These are phyloP conservation scores for Neurospora tetrasperma DNA, from an alignment of 495 filamentous ascomycete genomes.

Conservation along the genomic window DNA sequence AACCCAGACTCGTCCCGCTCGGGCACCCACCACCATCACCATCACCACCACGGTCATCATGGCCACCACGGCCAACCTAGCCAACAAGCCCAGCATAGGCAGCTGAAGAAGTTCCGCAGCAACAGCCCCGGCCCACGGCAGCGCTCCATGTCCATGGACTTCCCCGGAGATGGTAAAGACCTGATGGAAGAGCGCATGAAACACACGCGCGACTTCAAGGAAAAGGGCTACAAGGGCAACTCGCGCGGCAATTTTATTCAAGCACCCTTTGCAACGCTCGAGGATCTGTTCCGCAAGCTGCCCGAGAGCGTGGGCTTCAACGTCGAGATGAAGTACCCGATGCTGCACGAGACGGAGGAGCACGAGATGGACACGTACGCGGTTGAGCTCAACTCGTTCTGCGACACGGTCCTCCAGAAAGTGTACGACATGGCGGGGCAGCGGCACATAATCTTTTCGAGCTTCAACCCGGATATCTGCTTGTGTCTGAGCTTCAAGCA, in stretches of 20 bases:
- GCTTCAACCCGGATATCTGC: slow-evolving; percentile 95
- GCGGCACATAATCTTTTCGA: slow-evolving; percentile 87
- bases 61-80: neutral
- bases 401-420: slow-evolving; percentile 80
- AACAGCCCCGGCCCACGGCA: slow-evolving; percentile 29
- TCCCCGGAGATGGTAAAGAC: slow-evolving; percentile 22
- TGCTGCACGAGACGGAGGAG: slow-evolving; percentile 87
- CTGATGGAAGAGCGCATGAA: slow-evolving; percentile 88
- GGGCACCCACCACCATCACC: neutral
- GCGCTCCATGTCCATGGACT: slow-evolving; percentile 39
- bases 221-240: slow-evolving; percentile 87
- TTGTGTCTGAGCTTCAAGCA: slow-evolving; percentile 89
- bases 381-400: slow-evolving; percentile 93
- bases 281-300: slow-evolving; percentile 82
- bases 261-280: slow-evolving; percentile 84
- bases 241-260: slow-evolving; percentile 89
- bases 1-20: slow-evolving; percentile 41
- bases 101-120: slow-evolving; percentile 20
- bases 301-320: slow-evolving; percentile 84
- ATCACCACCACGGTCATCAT: neutral
- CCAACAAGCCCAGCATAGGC: slow-evolving; percentile 18
- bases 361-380: slow-evolving; percentile 97
- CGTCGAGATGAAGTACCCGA: slow-evolving; percentile 98
- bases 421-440: slow-evolving; percentile 62
- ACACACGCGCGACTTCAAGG: slow-evolving; percentile 87